Percentiles rank a stretch among this genome's conserved stretches.
Evolutionary conservation across 176 grass and related monocot species (phyloP).

Genomic region (Poa annua): DNA sequence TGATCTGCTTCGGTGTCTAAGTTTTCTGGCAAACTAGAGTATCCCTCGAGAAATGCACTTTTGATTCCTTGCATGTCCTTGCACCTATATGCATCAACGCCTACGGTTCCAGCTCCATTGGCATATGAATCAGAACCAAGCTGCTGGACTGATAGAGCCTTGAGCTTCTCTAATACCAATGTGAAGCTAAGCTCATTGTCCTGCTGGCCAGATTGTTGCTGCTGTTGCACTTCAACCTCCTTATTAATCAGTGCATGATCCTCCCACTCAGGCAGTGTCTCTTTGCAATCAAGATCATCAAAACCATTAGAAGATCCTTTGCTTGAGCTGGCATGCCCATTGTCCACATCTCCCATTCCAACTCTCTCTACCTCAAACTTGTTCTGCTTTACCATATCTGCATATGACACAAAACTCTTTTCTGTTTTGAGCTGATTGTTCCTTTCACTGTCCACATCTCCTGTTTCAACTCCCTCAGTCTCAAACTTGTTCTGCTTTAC

Average conservation of each 20-base stretch:
- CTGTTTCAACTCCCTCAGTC: slow-evolving; percentile 13
- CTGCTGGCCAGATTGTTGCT: slow-evolving; percentile 31
- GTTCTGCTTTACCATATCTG: slow-evolving; percentile 47
- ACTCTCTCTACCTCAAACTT: slow-evolving; percentile 17
- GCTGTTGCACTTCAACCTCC: slow-evolving; percentile 42
- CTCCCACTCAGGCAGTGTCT: slow-evolving; percentile 27
- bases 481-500: slow-evolving; percentile 42
- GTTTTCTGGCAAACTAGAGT: slow-evolving; percentile 49
- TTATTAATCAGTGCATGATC: slow-evolving; percentile 22
- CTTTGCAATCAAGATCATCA: slow-evolving; percentile 35
- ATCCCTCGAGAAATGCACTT: slow-evolving; percentile 35
- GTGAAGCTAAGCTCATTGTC: slow-evolving; percentile 23
- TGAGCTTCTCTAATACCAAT: slow-evolving; percentile 32
- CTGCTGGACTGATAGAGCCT: slow-evolving; percentile 28
- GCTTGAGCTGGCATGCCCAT: slow-evolving; percentile 33
- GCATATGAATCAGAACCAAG: slow-evolving; percentile 27
- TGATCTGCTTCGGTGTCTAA: slow-evolving; percentile 46
- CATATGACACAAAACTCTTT: slow-evolving; percentile 49
- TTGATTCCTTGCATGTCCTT: slow-evolving; percentile 26
- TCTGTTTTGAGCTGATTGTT: slow-evolving; percentile 30
- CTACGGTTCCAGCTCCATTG: slow-evolving; percentile 33
- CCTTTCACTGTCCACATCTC: slow-evolving; percentile 6
- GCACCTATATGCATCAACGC: slow-evolving; percentile 15
- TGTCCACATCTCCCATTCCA: slow-evolving; percentile 10
- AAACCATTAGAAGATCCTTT: slow-evolving; percentile 38